Evolutionary conservation across 1,284 basidiomycete species (phyloP).

Genomic region (Melampsora americana): DNA sequence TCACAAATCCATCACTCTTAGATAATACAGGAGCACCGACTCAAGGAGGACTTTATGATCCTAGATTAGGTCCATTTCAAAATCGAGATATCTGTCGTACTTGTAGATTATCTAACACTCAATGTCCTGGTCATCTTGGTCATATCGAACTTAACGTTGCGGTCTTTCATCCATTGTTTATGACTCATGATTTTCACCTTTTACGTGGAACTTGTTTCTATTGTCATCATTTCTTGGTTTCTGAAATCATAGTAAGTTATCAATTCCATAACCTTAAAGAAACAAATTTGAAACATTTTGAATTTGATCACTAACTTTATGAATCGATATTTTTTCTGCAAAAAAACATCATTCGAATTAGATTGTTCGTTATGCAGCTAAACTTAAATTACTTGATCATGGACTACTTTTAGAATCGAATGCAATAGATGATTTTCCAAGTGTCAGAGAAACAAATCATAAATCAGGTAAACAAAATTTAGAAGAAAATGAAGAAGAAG

Average conservation of each 20-base stretch:
- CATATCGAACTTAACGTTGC: constrained; percentile 95
- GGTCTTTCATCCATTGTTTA: constrained; percentile 95
- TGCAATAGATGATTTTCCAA: constrained; percentile 61
- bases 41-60: constrained; percentile 89
- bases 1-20: constrained; percentile 86
- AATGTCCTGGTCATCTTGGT: constrained; percentile 98
- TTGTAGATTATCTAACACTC: constrained; percentile 84
- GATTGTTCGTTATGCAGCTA: constrained; percentile 78
- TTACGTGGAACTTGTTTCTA: constrained; percentile 88
- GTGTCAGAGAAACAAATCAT: constrained; percentile 31
- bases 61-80: constrained; percentile 85
- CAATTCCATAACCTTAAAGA: too few species aligned
- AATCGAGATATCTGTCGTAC: constrained; percentile 85
- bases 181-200: constrained; percentile 84
- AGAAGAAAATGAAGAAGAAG: constrained; percentile 51
- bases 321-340: too few species aligned
- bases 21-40: constrained; percentile 93
- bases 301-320: not conserved
- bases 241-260: constrained; percentile 67
- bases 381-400: constrained; percentile 81
- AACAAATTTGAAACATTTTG: too few species aligned
- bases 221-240: constrained; percentile 88
- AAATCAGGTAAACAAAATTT: constrained; percentile 47
- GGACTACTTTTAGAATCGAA: constrained; percentile 81
- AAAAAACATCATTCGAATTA: constrained; percentile 55